phyloP scores from a whole-genome alignment of 306 rosid genomes.

The Benincasa hispida region DNA sequence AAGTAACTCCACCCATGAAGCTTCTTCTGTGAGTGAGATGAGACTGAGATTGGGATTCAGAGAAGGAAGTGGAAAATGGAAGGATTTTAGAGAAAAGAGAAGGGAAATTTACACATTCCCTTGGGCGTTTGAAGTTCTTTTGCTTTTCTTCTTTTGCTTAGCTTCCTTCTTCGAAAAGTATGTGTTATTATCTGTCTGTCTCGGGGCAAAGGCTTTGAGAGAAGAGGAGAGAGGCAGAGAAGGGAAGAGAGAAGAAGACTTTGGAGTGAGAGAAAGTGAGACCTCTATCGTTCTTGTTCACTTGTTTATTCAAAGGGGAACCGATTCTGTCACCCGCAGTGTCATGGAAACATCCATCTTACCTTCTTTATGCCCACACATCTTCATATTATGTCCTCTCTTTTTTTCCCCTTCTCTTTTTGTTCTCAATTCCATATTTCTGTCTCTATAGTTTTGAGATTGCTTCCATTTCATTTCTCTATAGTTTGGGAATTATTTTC shows the following conservation, averaged over 20 bases:
- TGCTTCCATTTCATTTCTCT: not conserved
- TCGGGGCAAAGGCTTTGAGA: not conserved
- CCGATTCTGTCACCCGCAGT: slow-evolving; percentile 9
- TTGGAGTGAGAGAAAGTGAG: not conserved
- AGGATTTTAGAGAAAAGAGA: not conserved
- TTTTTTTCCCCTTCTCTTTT: no score
- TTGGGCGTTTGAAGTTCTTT: not conserved
- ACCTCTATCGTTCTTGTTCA: slow-evolving; percentile 13
- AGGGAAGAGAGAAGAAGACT: not conserved
- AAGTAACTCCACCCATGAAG: slow-evolving; percentile 72
- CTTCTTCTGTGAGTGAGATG: not conserved
- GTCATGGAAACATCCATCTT: slow-evolving; percentile 1
- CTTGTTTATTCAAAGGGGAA: slow-evolving; percentile 13
- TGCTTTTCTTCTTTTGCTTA: not conserved
- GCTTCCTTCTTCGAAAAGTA: slow-evolving; percentile 5
- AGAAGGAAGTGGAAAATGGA: not conserved
- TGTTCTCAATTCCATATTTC: no score
- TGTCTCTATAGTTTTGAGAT: not conserved
- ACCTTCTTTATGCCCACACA: not conserved
- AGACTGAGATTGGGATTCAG: not conserved
- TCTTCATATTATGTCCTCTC: not conserved
- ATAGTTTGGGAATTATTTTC: no score
- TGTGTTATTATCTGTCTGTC: not conserved
- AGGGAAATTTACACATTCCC: not conserved
- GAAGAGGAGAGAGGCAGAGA: not conserved